phyloP scores from a whole-genome alignment of 2,329 filamentous ascomycete genomes.

The Dactylonectria macrodidyma region DNA sequence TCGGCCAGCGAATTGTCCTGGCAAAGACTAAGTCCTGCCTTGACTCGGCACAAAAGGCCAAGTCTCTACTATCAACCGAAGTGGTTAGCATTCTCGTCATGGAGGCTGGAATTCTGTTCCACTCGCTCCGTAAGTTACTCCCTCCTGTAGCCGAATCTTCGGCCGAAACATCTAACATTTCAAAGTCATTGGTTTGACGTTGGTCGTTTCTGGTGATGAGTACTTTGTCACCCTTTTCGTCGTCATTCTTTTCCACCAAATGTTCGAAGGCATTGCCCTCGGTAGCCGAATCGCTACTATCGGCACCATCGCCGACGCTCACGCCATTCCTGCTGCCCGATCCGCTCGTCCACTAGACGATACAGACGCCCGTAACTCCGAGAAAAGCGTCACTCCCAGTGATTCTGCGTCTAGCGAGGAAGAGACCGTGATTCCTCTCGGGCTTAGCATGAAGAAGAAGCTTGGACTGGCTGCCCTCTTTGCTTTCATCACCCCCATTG shows the following conservation, averaged over 20 bases:
- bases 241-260: slow-evolving; percentile 84
- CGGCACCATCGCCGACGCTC: slow-evolving; percentile 48
- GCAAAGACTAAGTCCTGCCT: slow-evolving; percentile 50
- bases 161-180: slow-evolving; percentile 11
- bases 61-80: slow-evolving; percentile 55
- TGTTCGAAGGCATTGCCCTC: slow-evolving; percentile 83
- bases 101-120: slow-evolving; percentile 82
- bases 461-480: slow-evolving; percentile 75
- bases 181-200: slow-evolving; percentile 73
- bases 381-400: slow-evolving; percentile 47
- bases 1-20: slow-evolving; percentile 72
- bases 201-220: slow-evolving; percentile 71
- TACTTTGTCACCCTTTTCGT: slow-evolving; percentile 72
- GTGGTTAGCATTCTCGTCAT: slow-evolving; percentile 77
- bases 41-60: slow-evolving; percentile 43
- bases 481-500: slow-evolving; percentile 80
- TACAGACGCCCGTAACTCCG: slow-evolving; percentile 38
- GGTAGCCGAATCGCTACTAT: slow-evolving; percentile 79
- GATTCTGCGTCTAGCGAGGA: slow-evolving; percentile 39
- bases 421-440: slow-evolving; percentile 23
- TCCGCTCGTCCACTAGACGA: slow-evolving; percentile 40
- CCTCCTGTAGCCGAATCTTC: neutral
- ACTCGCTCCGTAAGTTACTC: slow-evolving; percentile 72
- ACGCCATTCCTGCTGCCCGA: slow-evolving; percentile 43
- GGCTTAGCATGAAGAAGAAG: slow-evolving; percentile 64